Base-by-base conservation (phyloP, 2,329 filamentous ascomycete species). In the Diaporthe sp. region DNA sequence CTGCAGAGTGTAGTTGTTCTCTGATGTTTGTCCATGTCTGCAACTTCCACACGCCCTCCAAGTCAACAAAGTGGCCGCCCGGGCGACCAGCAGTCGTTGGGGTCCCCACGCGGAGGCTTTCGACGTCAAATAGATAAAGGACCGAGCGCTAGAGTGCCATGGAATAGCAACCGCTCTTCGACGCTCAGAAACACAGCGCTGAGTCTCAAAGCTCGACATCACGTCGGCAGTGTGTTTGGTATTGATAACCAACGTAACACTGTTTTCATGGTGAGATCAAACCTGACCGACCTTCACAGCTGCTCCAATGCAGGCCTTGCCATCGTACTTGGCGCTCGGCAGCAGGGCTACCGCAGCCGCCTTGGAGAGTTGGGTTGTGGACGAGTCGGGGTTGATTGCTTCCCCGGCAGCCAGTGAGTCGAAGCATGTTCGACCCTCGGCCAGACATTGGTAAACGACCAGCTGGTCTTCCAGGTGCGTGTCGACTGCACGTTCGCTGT, bases 401-500 rank as follows among this genome's bases (percentile, higher is more conserved):
- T 44, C 56, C 42, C 65, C 65, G 51, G 65, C 37, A n/a, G 35
- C 15, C 44, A 71, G 17, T 13, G 74, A 13, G 82, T 71, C 84
- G 74, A 90, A 87, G 3, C 83, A 86, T 17, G 90, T 89, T 66
- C 79, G 82, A 0, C 88, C 90, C n/a, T 86, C 83, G 1, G 89
- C 88, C 9, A 92, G 82, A 4, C 88, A 88, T 80, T 92, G 91
- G 78, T 91, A 91, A 32, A 90, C 83, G 7, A 92, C 82, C 35
- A 92, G 78, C 80, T 92, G 91, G 80, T 92, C 91, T 80, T 92
- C 89, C 12, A 92, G 83, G 78, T 88, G 86, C 76, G 88, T 84
- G 76, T 92, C 91, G 5, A 90, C 86, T 3, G 86, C 83, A 0
- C 88, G 86, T 2, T 85, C 82, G 1, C 82, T 78, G 12, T 79